Evolutionary conservation across 2,329 filamentous ascomycete genomes (phyloP).

Genomic region (Diaporthe australafricana): DNA sequence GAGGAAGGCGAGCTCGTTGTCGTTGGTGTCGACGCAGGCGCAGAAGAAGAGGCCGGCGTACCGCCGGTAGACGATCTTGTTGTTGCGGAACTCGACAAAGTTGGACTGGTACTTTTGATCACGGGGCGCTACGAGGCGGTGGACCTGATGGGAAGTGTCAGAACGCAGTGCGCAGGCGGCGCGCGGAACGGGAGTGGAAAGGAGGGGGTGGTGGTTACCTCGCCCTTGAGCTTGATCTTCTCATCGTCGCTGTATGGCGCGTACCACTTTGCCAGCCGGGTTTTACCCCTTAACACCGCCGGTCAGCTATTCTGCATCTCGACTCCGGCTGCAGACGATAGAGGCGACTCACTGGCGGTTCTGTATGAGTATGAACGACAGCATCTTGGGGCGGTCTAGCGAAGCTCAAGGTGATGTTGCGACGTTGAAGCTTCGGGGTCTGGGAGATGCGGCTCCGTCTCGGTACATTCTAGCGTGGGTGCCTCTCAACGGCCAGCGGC

Average conservation of each 20-base stretch:
- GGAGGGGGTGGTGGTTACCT: constrained; percentile 63
- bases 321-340: no score
- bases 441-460: constrained; percentile 30
- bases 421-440: constrained; percentile 30
- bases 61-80: constrained; percentile 96
- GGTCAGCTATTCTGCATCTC: constrained; percentile 11
- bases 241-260: constrained; percentile 98
- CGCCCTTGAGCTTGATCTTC: constrained; percentile 98
- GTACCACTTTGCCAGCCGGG: constrained; percentile 98
- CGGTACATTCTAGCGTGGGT: constrained; percentile 31
- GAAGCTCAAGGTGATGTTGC: constrained; percentile 29
- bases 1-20: constrained; percentile 96
- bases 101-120: constrained; percentile 99
- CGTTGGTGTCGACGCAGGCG: constrained; percentile 98
- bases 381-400: constrained; percentile 56
- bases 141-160: constrained; percentile 69
- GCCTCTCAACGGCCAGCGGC: constrained; percentile 11
- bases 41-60: constrained; percentile 99
- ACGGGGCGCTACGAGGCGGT: constrained; percentile 95
- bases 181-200: constrained; percentile 20
- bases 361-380: constrained; percentile 91
- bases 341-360: constrained; percentile 78
- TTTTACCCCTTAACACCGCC: constrained; percentile 81
- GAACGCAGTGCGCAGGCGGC: constrained; percentile 5
- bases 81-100: constrained; percentile 95